phyloP scores from a whole-genome alignment of 2,329 filamentous ascomycete species.

The Claviceps purpurea region DNA sequence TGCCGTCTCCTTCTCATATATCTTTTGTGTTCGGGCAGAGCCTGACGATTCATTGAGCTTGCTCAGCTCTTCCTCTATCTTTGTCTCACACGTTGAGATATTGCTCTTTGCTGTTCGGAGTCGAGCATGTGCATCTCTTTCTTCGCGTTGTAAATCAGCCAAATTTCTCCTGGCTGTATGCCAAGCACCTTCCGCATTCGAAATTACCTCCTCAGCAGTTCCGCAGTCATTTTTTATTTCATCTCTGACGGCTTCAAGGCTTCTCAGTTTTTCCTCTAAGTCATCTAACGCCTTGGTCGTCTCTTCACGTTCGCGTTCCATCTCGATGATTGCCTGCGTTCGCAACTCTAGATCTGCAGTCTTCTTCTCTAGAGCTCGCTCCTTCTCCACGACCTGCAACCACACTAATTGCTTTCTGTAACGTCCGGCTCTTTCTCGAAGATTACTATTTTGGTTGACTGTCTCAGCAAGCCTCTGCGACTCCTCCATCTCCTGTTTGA shows the following conservation, averaged over 20 bases:
- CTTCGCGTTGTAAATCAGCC: slow-evolving; percentile 42
- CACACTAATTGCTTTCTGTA: slow-evolving; percentile 63
- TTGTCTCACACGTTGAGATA: slow-evolving; percentile 29
- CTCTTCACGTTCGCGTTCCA: slow-evolving; percentile 18
- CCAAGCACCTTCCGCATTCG: slow-evolving; percentile 35
- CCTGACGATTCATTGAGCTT: slow-evolving; percentile 58
- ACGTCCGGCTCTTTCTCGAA: slow-evolving; percentile 46
- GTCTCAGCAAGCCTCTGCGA: slow-evolving; percentile 52
- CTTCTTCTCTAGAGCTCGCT: slow-evolving; percentile 34
- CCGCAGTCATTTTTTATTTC: slow-evolving; percentile 32
- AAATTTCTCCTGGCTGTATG: slow-evolving; percentile 41
- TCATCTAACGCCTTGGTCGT: slow-evolving; percentile 36
- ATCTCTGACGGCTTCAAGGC: slow-evolving; percentile 25
- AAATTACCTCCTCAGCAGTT: slow-evolving; percentile 28
- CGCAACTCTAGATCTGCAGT: slow-evolving; percentile 16
- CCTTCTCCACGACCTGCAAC: slow-evolving; percentile 71
- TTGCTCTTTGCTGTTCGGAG: slow-evolving; percentile 39
- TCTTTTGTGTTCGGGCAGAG: slow-evolving; percentile 50
- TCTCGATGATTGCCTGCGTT: slow-evolving; percentile 14
- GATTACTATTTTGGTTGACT: slow-evolving; percentile 50
- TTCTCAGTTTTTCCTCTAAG: slow-evolving; percentile 30
- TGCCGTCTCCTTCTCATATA: slow-evolving; percentile 34
- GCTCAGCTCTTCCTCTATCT: slow-evolving; percentile 41
- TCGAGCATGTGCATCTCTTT: slow-evolving; percentile 49
- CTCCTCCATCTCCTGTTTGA: slow-evolving; percentile 35